Base-by-base conservation (phyloP, 2,329 filamentous ascomycete species). In the Ramichloridium luteum region DNA sequence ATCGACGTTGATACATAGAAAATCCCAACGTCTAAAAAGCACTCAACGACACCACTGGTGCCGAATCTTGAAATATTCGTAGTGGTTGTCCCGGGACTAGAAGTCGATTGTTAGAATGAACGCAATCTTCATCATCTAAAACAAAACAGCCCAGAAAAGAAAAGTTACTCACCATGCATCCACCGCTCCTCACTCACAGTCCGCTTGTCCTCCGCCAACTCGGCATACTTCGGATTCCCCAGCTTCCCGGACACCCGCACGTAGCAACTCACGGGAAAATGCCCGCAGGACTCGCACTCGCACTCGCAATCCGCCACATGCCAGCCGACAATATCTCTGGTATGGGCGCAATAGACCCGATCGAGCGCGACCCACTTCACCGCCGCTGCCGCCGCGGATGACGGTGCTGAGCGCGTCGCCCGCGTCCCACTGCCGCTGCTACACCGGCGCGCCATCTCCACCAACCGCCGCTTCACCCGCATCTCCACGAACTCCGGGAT, bases 261-360 rank as follows among this genome's bases (percentile, higher is more conserved):
- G 17, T 41, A 32, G 33, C 41, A 46, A 4, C 29, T 13, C 11
- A 46, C 36, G 14, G 31, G 28, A 16, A 38, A 43, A 23, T 47
- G 44, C 3, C 38, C 38, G 23, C 44, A 47, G 23, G 36, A 38
- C 16, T 40, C 32, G 22, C 44, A 47, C 4, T 32, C 39, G 27
- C 42, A 47, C 5, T 20, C 17, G 30, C 41, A 42, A n/a, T 34
- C 30, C 8, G 22, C 16, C 13, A 32, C 31, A 28, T 41, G 30
- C 41, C 41, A 46, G 8, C 35, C 37, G 2, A 42, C 11, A 12
- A 44, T 30, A 22, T 38, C 36, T n/a, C 41, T 29, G 18, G 31
- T 29, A 22, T 47, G 44, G 13, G 33, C 40, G 32, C 44, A 47
- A 16, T 40, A 41, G 3, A 23, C 36, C 27, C 40, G 39, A 11